Evolutionary conservation across 768 basidiomycete genomes (phyloP), one percentile per base, ranked within the genome.

Genomic region (Lyophyllum semitale): DNA sequence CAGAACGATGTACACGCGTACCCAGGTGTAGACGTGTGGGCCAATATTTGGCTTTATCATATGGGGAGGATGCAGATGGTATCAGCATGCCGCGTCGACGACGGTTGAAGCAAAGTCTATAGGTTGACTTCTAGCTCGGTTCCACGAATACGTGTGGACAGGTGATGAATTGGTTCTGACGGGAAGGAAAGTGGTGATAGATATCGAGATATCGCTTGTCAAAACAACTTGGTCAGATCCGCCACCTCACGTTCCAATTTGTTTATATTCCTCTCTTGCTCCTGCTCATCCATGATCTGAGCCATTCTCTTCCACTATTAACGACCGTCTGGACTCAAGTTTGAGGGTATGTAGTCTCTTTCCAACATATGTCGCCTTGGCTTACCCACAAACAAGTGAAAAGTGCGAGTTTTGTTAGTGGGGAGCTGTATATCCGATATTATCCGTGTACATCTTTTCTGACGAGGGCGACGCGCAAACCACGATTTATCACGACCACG

Each of bases 171-270:
- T 49, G 26, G 32, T 11, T 9, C n/a, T 13, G 22, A 25, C 37
- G 37, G 32, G 22, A 42, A 42, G 3, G 23, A 32, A 47, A 45
- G 32, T 30, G 37, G 15, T 26, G 23, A 47, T 53, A 43, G 15
- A 8, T 33, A n/a, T n/a, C n/a, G n/a, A n/a, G n/a, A n/a, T 29
- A 32, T 15, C 43, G 49, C 32, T 51, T 44, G 38, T 26, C 43
- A 37, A 59, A 54, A 57, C 54, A 59, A 48, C 26, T 35, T 43
- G 46, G 38, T 38, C 47, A 33, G 11, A 35, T 55, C 51, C 26
- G 52, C 55, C 50, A 57, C 40, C 54, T 37, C 55, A 47, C 33
- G 29, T 59, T n/a, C n/a, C n/a, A n/a, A n/a, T n/a, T 62, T 63
- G 55, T 55, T 59, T 57, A 58, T 55, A 61, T 51, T 43, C 9